Percentiles rank a stretch among this genome's conserved stretches.
These are phyloP conservation scores for Ehretia macrophylla DNA, from an alignment of 257 asterid species.

Conservation along the genomic window DNA sequence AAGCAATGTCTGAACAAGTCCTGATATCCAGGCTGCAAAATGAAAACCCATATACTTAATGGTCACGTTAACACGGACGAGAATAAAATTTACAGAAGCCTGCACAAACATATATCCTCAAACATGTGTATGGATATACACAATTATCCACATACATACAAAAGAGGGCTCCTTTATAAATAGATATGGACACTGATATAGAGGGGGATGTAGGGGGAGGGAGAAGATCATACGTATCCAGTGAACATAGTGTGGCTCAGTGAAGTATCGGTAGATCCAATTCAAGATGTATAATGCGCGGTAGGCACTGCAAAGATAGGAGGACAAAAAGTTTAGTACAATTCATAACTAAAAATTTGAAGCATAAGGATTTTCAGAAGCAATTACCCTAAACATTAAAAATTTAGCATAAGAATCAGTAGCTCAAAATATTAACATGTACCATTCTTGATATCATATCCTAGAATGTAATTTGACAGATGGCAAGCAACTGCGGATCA, in stretches of 20 bases:
- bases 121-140: neutral
- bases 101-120: too few species aligned
- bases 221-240: constrained; percentile 52
- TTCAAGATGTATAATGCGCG: constrained; percentile 60
- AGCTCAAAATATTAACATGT: too few species aligned
- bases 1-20: constrained; percentile 64
- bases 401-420: too few species aligned
- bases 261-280: constrained; percentile 77
- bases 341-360: neutral
- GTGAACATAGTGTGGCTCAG: constrained; percentile 64
- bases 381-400: too few species aligned
- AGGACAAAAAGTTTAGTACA: neutral
- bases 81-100: too few species aligned
- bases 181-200: too few species aligned
- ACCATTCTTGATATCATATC: too few species aligned
- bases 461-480: too few species aligned
- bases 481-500: too few species aligned
- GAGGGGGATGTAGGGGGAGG: constrained; percentile 12
- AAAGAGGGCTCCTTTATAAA: too few species aligned
- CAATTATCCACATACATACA: too few species aligned
- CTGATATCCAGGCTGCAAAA: constrained; percentile 62
- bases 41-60: constrained; percentile 3
- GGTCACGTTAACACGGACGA: neutral
- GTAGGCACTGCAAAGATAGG: constrained; percentile 51
- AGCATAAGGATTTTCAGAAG: neutral